Percentiles rank a stretch among this genome's conserved stretches.
phyloP scores from a whole-genome alignment of 2,329 filamentous ascomycete species.

The Cercospora sp. region DNA sequence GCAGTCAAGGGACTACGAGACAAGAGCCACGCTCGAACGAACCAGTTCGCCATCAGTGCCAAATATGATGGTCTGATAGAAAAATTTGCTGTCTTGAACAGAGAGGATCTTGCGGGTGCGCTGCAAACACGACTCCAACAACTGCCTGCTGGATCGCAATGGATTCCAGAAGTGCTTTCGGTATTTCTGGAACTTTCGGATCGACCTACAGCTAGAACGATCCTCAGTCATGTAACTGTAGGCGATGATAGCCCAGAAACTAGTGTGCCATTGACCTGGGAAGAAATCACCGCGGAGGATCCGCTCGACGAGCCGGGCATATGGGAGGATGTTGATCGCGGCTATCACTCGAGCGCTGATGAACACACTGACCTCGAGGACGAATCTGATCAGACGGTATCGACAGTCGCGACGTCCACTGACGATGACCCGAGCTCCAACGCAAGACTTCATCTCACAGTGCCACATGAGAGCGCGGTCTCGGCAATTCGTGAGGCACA shows the following conservation, averaged over 20 bases:
- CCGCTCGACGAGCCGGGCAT: slow-evolving; percentile 67
- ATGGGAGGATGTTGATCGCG: slow-evolving; percentile 71
- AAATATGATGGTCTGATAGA: slow-evolving; percentile 64
- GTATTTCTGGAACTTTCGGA: slow-evolving; percentile 80
- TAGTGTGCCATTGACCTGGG: slow-evolving; percentile 64
- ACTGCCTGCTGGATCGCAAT: slow-evolving; percentile 60
- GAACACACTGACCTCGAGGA: slow-evolving; percentile 44
- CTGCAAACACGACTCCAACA: slow-evolving; percentile 60
- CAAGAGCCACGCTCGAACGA: slow-evolving; percentile 47
- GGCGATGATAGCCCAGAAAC: not conserved
- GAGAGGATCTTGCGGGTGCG: slow-evolving; percentile 75
- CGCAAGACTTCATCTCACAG: slow-evolving; percentile 38
- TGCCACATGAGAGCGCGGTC: slow-evolving; percentile 35
- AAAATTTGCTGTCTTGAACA: slow-evolving; percentile 77
- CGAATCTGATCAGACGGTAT: slow-evolving; percentile 30
- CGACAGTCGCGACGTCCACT: slow-evolving; percentile 41
- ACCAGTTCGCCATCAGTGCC: slow-evolving; percentile 51
- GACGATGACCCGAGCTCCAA: slow-evolving; percentile 41
- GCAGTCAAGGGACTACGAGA: slow-evolving; percentile 44
- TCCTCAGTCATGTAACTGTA: slow-evolving; percentile 61
- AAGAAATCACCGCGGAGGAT: slow-evolving; percentile 74
- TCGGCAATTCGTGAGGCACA: slow-evolving; percentile 40
- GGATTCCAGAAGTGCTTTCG: slow-evolving; percentile 76
- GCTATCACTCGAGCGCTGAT: slow-evolving; percentile 64
- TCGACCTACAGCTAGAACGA: slow-evolving; percentile 70